phyloP scores from a whole-genome alignment of 1,284 basidiomycete genomes.

The Entoloma clypeatum region DNA sequence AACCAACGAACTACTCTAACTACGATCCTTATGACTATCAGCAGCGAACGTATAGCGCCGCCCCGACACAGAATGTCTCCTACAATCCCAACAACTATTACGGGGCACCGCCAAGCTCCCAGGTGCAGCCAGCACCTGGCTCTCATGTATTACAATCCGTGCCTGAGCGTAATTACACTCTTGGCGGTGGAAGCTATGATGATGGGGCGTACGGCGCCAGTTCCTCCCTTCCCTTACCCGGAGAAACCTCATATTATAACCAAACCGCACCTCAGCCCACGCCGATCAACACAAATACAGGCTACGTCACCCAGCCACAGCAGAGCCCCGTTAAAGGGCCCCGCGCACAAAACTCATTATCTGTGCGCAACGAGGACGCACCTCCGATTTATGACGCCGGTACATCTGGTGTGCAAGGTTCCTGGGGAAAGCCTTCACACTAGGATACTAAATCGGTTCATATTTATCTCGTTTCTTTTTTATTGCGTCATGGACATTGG shows the following conservation, averaged over 20 bases:
- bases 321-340: conserved; percentile 41
- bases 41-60: too few species aligned
- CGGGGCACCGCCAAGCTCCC: conserved; percentile 27
- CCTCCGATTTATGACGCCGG: conserved; percentile 64
- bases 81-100: conserved; percentile 33
- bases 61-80: too few species aligned
- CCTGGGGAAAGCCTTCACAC: conserved; percentile 44
- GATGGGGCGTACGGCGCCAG: conserved; percentile 50
- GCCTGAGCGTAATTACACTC: conserved; percentile 52
- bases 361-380: conserved; percentile 42
- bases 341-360: conserved; percentile 28
- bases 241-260: conserved; percentile 25
- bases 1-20: conserved; percentile 43
- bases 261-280: conserved; percentile 23
- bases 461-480: background rate
- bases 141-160: conserved; percentile 21
- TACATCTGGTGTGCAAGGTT: conserved; percentile 42
- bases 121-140: conserved; percentile 19
- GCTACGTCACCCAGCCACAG: conserved; percentile 24
- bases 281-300: conserved; percentile 32
- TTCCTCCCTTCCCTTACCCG: conserved; percentile 40
- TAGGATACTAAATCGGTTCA: background rate
- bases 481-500: conserved; percentile 15
- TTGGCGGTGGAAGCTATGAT: conserved; percentile 57
- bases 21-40: conserved; percentile 48